Percentiles rank a stretch among this genome's conserved stretches.
These are phyloP conservation scores for Phragmites australis DNA, from an alignment of 176 grass and related monocot species.

Conservation along the genomic window DNA sequence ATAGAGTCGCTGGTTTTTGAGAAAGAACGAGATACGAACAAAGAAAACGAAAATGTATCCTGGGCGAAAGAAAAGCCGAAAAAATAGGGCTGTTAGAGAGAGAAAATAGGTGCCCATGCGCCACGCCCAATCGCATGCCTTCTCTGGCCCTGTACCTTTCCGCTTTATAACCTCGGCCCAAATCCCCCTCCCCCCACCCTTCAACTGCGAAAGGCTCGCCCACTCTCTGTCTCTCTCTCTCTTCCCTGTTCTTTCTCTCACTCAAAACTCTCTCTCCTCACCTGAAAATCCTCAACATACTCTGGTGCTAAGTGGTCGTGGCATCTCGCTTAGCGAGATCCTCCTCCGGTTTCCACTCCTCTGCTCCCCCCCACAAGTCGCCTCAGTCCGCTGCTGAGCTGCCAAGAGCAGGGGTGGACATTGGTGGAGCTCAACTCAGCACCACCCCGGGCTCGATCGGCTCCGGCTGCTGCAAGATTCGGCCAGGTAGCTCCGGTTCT, in stretches of 20 bases:
- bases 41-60: background rate
- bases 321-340: slow-evolving; percentile 50
- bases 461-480: slow-evolving; percentile 34
- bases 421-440: slow-evolving; percentile 34
- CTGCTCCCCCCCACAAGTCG: background rate
- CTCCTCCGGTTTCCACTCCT: slow-evolving; percentile 24
- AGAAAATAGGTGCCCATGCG: slow-evolving; percentile 43
- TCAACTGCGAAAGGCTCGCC: no score
- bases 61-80: background rate
- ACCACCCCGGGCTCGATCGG: slow-evolving; percentile 30
- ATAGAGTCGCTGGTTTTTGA: background rate
- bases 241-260: background rate
- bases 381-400: slow-evolving; percentile 25
- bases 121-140: slow-evolving; percentile 48
- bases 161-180: slow-evolving; percentile 51
- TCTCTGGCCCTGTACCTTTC: slow-evolving; percentile 47
- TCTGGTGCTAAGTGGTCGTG: slow-evolving; percentile 32
- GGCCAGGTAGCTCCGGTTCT: slow-evolving; percentile 34
- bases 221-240: background rate
- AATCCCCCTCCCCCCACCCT: slow-evolving; percentile 1
- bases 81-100: background rate
- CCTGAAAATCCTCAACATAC: slow-evolving; percentile 35
- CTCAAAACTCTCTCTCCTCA: slow-evolving; percentile 37
- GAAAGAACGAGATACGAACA: background rate
- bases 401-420: slow-evolving; percentile 11